These are phyloP conservation scores for Irpex sp. DNA, from an alignment of 1,284 basidiomycete species.

Conservation along the genomic window DNA sequence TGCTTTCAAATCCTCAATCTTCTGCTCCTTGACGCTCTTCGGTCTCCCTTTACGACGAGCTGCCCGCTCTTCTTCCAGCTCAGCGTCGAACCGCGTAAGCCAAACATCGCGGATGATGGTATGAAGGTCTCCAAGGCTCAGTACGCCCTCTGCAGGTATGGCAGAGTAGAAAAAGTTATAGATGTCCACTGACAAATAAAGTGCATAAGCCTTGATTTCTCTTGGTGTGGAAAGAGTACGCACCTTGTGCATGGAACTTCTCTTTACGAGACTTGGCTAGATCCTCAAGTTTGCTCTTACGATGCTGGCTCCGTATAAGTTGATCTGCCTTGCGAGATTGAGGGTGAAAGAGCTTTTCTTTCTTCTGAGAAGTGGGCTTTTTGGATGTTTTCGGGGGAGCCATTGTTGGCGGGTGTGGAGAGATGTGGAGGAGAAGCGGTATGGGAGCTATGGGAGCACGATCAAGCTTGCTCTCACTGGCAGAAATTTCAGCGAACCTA, in stretches of 20 bases:
- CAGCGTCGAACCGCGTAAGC: constrained; percentile 70
- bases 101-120: constrained; percentile 66
- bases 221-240: neutral
- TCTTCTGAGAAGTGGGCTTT: constrained; percentile 37
- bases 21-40: constrained; percentile 67
- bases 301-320: constrained; percentile 65
- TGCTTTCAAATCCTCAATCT: constrained; percentile 70
- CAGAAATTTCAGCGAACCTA: neutral
- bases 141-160: constrained; percentile 58
- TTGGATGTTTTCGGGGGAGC: constrained; percentile 25
- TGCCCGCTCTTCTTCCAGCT: constrained; percentile 60
- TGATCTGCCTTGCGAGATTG: constrained; percentile 82
- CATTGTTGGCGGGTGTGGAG: constrained; percentile 17
- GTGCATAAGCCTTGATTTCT: neutral
- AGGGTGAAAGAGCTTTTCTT: constrained; percentile 78
- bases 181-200: constrained; percentile 56
- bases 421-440: no score
- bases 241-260: constrained; percentile 56
- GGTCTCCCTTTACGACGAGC: constrained; percentile 74
- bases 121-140: constrained; percentile 71
- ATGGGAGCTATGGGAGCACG: no score
- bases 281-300: constrained; percentile 68
- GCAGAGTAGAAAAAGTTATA: constrained; percentile 80
- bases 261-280: constrained; percentile 51
- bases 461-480: neutral